Evolutionary conservation across 2,329 filamentous ascomycete species (phyloP).

Genomic region (Fusarium sp.): DNA sequence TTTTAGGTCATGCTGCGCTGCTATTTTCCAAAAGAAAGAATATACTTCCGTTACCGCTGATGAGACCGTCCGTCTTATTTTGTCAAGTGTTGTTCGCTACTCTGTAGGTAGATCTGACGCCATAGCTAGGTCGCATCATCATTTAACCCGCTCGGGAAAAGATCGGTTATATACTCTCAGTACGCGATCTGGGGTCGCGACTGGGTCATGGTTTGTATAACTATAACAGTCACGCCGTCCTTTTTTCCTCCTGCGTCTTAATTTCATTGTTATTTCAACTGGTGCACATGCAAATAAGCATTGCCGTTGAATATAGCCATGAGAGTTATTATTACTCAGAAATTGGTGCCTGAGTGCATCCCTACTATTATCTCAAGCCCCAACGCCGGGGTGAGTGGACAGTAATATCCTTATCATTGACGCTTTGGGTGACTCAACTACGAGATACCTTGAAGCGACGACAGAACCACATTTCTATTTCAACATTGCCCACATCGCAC

Average conservation of each 20-base stretch:
- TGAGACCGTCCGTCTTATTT: constrained; percentile 22
- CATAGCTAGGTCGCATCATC: constrained; percentile 44
- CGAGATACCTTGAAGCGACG: constrained; percentile 39
- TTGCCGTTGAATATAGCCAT: constrained; percentile 42
- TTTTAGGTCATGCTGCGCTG: constrained; percentile 46
- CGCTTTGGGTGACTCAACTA: constrained; percentile 46
- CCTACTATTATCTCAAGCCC: constrained; percentile 59
- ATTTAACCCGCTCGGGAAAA: constrained; percentile 45
- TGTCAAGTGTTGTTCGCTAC: neutral
- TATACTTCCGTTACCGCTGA: constrained; percentile 14
- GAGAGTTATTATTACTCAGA: constrained; percentile 20
- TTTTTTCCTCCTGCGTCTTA: constrained; percentile 26
- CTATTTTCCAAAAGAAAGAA: constrained; percentile 41
- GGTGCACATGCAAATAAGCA: constrained; percentile 42
- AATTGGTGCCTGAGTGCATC: constrained; percentile 42
- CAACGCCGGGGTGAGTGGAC: constrained; percentile 63
- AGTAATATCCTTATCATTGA: constrained; percentile 54
- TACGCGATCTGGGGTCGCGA: constrained; percentile 30
- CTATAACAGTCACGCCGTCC: constrained; percentile 35
- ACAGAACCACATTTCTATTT: constrained; percentile 35
- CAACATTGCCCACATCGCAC: constrained; percentile 6
- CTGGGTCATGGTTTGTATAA: constrained; percentile 25
- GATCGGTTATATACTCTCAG: constrained; percentile 41
- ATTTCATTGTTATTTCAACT: constrained; percentile 32
- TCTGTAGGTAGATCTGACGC: constrained; percentile 15